These are phyloP conservation scores for Tylopilus vinaceipallidus DNA, from an alignment of 768 basidiomycete genomes.

Conservation along the genomic window DNA sequence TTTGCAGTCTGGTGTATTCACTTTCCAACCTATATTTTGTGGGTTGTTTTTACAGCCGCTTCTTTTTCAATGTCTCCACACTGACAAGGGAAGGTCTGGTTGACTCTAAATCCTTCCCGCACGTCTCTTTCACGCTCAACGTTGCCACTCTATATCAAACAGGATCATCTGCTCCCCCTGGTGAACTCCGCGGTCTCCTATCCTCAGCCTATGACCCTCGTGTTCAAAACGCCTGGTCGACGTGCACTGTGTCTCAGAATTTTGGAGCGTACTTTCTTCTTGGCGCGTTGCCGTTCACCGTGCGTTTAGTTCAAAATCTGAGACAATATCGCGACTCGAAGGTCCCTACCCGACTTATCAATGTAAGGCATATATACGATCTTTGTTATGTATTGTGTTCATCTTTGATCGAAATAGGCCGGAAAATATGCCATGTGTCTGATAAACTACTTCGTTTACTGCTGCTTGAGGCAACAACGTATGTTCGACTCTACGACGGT, in stretches of 20 bases:
- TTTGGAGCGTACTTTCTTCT: slow-evolving; percentile 66
- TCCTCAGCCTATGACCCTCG: slow-evolving; percentile 14
- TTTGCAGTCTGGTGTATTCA: slow-evolving; percentile 74
- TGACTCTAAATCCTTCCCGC: no score
- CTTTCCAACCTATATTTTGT: slow-evolving; percentile 70
- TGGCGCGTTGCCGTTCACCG: slow-evolving; percentile 60
- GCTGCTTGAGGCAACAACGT: slow-evolving; percentile 72
- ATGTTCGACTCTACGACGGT: background rate
- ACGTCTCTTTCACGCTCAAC: background rate
- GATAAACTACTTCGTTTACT: slow-evolving; percentile 64
- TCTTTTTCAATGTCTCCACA: background rate
- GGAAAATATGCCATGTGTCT: slow-evolving; percentile 81
- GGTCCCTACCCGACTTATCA: slow-evolving; percentile 76
- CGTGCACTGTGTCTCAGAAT: slow-evolving; percentile 37
- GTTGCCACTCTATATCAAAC: background rate
- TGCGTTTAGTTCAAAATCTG: slow-evolving; percentile 82
- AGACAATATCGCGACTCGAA: slow-evolving; percentile 82
- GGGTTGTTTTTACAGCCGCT: slow-evolving; percentile 62
- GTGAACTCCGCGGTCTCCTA: background rate
- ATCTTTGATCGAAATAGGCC: slow-evolving; percentile 45
- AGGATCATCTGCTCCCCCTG: background rate
- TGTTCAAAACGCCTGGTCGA: slow-evolving; percentile 47
- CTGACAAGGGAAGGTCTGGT: background rate
- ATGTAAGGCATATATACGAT: slow-evolving; percentile 44
- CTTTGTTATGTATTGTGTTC: background rate